Conservation (phyloP, 2,329 filamentous ascomycete genomes). For the Davidsoniella virescens region DNA sequence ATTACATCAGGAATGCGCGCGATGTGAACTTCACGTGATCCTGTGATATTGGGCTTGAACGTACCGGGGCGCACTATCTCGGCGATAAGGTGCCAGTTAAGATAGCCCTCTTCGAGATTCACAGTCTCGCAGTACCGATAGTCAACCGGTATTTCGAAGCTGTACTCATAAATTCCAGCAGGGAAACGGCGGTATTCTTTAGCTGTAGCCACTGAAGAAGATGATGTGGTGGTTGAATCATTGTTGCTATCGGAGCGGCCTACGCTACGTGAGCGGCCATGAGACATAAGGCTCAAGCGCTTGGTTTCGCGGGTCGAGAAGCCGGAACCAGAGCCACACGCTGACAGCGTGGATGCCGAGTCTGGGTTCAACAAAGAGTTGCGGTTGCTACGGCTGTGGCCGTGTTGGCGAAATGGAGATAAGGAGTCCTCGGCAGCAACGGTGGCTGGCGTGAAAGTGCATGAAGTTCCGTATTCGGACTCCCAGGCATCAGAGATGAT, state of each 20-base stretch:
- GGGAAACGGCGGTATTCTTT: slow-evolving; percentile 79
- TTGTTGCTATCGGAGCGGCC: slow-evolving; percentile 48
- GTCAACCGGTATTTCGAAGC: slow-evolving; percentile 80
- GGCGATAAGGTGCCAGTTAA: slow-evolving; percentile 78
- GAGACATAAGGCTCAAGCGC: slow-evolving; percentile 17
- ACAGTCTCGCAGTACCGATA: slow-evolving; percentile 81
- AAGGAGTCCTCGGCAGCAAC: not conserved
- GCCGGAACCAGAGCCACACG: not conserved
- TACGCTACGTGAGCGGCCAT: slow-evolving; percentile 72
- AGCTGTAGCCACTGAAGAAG: slow-evolving; percentile 39
- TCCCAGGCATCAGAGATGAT: slow-evolving; percentile 47
- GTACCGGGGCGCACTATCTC: slow-evolving; percentile 73
- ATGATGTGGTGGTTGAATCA: slow-evolving; percentile 17
- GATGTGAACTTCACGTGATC: slow-evolving; percentile 64
- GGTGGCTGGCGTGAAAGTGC: slow-evolving; percentile 28
- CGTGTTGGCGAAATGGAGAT: not conserved
- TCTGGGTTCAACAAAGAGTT: not conserved
- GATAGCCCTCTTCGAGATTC: slow-evolving; percentile 68
- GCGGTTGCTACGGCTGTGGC: not conserved
- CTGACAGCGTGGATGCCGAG: slow-evolving; percentile 2
- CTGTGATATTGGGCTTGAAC: slow-evolving; percentile 76
- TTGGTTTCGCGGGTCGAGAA: not conserved
- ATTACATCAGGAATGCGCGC: slow-evolving; percentile 76
- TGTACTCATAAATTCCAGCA: slow-evolving; percentile 49
- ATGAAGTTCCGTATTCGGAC: slow-evolving; percentile 46